Evolutionary conservation across 2,329 filamentous ascomycete genomes (phyloP).

Genomic region (Didymella lethalis): DNA sequence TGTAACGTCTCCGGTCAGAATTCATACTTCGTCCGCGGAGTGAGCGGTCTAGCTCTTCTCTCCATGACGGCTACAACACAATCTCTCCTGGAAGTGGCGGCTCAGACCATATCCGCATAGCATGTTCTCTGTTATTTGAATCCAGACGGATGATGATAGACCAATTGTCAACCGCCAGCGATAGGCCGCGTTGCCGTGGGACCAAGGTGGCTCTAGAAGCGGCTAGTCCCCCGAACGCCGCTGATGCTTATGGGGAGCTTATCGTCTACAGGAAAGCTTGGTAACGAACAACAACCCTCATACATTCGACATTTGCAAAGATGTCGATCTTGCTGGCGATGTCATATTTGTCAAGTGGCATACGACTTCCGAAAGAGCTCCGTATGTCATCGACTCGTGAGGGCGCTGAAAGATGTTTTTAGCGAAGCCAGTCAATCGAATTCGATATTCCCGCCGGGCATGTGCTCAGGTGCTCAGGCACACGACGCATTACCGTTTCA

Average conservation of each 20-base stretch:
- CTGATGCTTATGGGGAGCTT: conserved; percentile 19
- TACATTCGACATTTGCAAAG: not conserved
- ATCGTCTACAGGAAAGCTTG: conserved; percentile 16
- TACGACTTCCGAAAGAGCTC: not conserved
- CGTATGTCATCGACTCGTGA: not conserved
- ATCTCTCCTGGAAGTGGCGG: not conserved
- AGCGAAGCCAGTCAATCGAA: conserved; percentile 1
- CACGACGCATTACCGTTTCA: conserved; percentile 6
- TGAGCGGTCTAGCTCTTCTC: not conserved
- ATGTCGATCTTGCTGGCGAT: not conserved
- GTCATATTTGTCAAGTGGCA: not conserved
- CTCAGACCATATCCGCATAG: not conserved
- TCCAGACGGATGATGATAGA: too few relatives aligned
- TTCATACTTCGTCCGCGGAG: too few relatives aligned
- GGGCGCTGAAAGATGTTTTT: too few relatives aligned
- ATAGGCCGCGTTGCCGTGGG: conserved; percentile 3
- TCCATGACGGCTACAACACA: not conserved
- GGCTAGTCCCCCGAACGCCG: conserved; percentile 10
- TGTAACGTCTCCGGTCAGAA: too few relatives aligned
- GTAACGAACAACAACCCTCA: not conserved
- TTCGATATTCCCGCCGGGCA: conserved; percentile 14
- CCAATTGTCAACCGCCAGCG: not conserved
- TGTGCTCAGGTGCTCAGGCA: conserved; percentile 12
- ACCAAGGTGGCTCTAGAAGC: conserved; percentile 1
- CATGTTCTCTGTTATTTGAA: not conserved